Evolutionary conservation across 2,329 filamentous ascomycete species (phyloP), one percentile per base, ranked within the genome.

Genomic region (Pseudonectria foliicola): DNA sequence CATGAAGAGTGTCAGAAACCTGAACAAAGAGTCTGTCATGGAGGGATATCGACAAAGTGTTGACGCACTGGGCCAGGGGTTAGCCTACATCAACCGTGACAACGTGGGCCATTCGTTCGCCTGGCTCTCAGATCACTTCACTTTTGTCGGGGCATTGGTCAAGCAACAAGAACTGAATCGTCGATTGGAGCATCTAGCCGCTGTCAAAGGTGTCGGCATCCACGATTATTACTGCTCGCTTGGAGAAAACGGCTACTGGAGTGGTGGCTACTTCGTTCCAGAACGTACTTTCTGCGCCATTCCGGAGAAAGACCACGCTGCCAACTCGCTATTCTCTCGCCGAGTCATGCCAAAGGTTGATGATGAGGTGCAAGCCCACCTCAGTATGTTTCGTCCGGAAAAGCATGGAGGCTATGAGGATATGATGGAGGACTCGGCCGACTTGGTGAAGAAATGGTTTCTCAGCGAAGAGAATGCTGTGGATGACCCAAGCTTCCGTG

Each of bases 241-340:
- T 6, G 85, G 85, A 0, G 75, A 80, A 52, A 82, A 83, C 37
- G 79, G 82, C 2, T 69, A 73, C 50, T 77, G 73, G 73, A 71
- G 64, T 18, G 73, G 73, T 3, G 73, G 73, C 0, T 77, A 66
- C 60, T 80, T 68, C 53, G 71, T 76, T 0, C 73, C 73, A 0
- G 77, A 88, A 47, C 67, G 88, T 27, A 94, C 86, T 0, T 94
- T 94, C 51, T 90, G 85, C 54, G 81, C 83, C 4, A 61, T 89
- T 15, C 82, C 80, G 0, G 61, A 68, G 12, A 66, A 68, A 14
- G 67, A 68, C 4, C 62, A 71, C 33, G 38, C 47, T 0, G 64
- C 62, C 0, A 54, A 56, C 29, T 35, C 49, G 1, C 45, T 73
- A 11, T 74, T 73, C 37, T 68, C 70, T 25, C 68, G 75, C 12